Evolutionary conservation across 768 basidiomycete genomes (phyloP).

Genomic region (Hydnum rufescens): DNA sequence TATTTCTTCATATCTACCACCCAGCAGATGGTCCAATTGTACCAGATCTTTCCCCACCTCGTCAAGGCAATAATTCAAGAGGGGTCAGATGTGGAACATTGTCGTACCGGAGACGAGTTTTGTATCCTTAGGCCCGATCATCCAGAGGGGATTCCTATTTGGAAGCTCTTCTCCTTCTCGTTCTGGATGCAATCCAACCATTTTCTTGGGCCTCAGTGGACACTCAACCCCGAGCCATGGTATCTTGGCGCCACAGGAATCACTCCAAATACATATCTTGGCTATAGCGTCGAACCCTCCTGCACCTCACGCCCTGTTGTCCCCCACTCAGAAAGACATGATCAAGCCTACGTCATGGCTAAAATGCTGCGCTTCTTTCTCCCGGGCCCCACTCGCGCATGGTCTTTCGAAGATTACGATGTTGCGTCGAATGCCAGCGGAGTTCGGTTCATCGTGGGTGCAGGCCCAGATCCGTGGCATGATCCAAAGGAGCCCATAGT

Average conservation of each 20-base stretch:
- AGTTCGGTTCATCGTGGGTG: neutral
- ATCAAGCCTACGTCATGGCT: slow-evolving; percentile 5
- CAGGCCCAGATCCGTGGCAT: neutral
- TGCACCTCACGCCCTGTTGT: neutral
- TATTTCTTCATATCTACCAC: neutral
- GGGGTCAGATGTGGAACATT: neutral
- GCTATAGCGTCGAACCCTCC: slow-evolving; percentile 1
- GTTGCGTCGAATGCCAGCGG: neutral
- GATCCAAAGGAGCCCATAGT: neutral
- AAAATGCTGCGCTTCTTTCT: slow-evolving; percentile 4
- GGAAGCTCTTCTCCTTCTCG: slow-evolving; percentile 4
- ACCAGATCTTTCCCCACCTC: neutral
- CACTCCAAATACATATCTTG: slow-evolving; percentile 4
- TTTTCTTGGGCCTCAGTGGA: slow-evolving; percentile 2
- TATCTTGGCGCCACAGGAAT: neutral
- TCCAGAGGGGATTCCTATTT: neutral
- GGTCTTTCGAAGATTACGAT: neutral
- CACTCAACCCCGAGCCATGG: slow-evolving; percentile 3
- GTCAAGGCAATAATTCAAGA: neutral
- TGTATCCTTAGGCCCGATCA: neutral
- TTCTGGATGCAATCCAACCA: slow-evolving; percentile 1
- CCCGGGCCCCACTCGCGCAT: neutral
- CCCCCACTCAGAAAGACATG: neutral
- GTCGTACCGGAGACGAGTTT: neutral
- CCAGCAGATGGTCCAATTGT: neutral